Evolutionary conservation across 805 yeast species (phyloP), one percentile per base, ranked within the genome.

Genomic region (Candida silvicultrix): DNA sequence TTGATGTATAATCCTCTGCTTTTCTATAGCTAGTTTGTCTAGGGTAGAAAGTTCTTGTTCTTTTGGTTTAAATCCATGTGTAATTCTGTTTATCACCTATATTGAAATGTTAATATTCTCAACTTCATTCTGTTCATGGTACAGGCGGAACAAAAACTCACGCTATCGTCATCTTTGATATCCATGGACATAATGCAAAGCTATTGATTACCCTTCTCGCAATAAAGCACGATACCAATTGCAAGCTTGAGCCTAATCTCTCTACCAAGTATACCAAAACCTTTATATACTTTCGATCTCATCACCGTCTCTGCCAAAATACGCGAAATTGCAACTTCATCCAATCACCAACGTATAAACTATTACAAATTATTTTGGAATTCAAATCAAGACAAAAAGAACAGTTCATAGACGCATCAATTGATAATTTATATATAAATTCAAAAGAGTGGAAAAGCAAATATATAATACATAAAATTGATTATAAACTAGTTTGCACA

Each of bases 1-100:
- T 12, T 53, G 54, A 31, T 59, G 49, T 7, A 68, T 49, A 6
- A 67, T 37, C 31, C 55, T 47, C 37, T 63, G 58, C 23, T 61
- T 50, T 28, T 59, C 51, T n/a, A 52, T n/a, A 41, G 67, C 61
- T 5, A 64, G 49, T 38, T 58, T 41, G 19, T 57, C 52, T 10
- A 55, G 9, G 16, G 44, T 40, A 3, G 49, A 29, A 3, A 49
- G 23, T 10, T 41, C 38, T 7, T 43, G 40, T 6, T 48, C 51
- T 12, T 45, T 40, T 40, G 39, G 43, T 35, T 57, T 56, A 52
- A 58, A 58, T n/a, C 51, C 48, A 7, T 51, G 44, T 2, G 51
- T 45, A 16, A 57, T 52, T 18, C 52, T 51, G n/a, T 56, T 50
- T 15, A 57, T 46, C 19, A 53, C 55, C 59, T 55, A 1, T 28